Percentiles rank a stretch among this genome's conserved stretches.
Conservation (phyloP, 2,329 filamentous ascomycete species). For the Balansia obtecta region DNA sequence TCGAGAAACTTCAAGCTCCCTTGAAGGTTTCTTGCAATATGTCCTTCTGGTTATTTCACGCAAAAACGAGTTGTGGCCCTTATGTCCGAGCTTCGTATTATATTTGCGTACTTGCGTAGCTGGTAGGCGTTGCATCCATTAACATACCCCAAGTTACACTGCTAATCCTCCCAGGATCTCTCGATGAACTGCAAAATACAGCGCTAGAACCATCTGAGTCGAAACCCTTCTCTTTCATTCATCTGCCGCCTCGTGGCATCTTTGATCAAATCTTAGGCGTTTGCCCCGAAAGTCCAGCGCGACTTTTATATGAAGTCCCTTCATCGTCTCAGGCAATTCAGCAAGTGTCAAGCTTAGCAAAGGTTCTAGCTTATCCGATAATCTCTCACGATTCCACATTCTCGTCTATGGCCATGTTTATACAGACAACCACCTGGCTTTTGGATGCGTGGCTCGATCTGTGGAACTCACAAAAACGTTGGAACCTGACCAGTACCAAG, state of each 20-base stretch:
- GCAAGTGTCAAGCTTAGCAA: slow-evolving; percentile 32
- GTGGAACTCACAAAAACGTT: slow-evolving; percentile 25
- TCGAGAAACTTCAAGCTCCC: slow-evolving; percentile 32
- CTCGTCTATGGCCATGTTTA: slow-evolving; percentile 20
- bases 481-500: slow-evolving; percentile 18
- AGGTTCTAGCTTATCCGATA: slow-evolving; percentile 29
- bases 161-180: slow-evolving; percentile 16
- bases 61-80: slow-evolving; percentile 34
- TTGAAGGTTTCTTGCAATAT: slow-evolving; percentile 41
- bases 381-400: slow-evolving; percentile 20
- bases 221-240: slow-evolving; percentile 16
- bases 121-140: slow-evolving; percentile 20
- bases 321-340: slow-evolving; percentile 30
- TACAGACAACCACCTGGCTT: slow-evolving; percentile 34
- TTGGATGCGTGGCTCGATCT: slow-evolving; percentile 35
- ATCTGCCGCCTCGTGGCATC: slow-evolving; percentile 27
- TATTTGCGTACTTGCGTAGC: slow-evolving; percentile 38
- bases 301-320: slow-evolving; percentile 27
- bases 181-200: slow-evolving; percentile 23
- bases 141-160: background rate
- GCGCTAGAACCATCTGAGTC: slow-evolving; percentile 14
- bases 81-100: slow-evolving; percentile 28
- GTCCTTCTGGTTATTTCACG: slow-evolving; percentile 32
- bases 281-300: slow-evolving; percentile 13
- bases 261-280: slow-evolving; percentile 23